Conservation (phyloP, 192 early-diverging fungal genomes). For the Coemansia sp. region DNA sequence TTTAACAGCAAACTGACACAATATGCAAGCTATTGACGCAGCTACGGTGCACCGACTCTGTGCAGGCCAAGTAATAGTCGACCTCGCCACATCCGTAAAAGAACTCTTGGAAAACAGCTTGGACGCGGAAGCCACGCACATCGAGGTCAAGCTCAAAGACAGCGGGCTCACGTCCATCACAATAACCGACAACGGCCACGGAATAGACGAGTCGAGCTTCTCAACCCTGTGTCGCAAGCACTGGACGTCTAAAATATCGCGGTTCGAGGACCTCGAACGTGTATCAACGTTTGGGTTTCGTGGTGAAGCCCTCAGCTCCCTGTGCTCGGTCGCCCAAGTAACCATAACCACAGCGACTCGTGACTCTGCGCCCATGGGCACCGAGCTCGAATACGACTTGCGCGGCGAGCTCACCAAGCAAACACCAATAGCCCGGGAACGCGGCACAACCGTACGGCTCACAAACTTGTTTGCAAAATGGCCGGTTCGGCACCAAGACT, state of each 20-base stretch:
- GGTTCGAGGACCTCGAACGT: constrained; percentile 74
- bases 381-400: constrained; percentile 67
- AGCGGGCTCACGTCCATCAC: constrained; percentile 72
- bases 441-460: constrained; percentile 81
- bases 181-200: constrained; percentile 87
- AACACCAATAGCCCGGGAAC: constrained; percentile 57
- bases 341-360: constrained; percentile 70
- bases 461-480: constrained; percentile 74
- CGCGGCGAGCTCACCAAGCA: constrained; percentile 59
- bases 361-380: constrained; percentile 56
- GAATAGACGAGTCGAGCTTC: constrained; percentile 67
- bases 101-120: constrained; percentile 94
- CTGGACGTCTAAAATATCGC: constrained; percentile 80
- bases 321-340: constrained; percentile 67
- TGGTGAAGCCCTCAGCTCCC: constrained; percentile 89
- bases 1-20: not conserved
- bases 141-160: constrained; percentile 84
- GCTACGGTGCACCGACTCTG: constrained; percentile 75
- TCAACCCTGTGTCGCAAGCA: constrained; percentile 80
- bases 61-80: constrained; percentile 85
- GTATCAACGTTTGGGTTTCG: constrained; percentile 90
- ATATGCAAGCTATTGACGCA: constrained; percentile 10
- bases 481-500: constrained; percentile 85
- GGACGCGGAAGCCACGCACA: constrained; percentile 78
- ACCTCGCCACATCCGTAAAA: constrained; percentile 82